Evolutionary conservation across 352 stramenopile genomes (phyloP).

Genomic region (Phytophthora pini): DNA sequence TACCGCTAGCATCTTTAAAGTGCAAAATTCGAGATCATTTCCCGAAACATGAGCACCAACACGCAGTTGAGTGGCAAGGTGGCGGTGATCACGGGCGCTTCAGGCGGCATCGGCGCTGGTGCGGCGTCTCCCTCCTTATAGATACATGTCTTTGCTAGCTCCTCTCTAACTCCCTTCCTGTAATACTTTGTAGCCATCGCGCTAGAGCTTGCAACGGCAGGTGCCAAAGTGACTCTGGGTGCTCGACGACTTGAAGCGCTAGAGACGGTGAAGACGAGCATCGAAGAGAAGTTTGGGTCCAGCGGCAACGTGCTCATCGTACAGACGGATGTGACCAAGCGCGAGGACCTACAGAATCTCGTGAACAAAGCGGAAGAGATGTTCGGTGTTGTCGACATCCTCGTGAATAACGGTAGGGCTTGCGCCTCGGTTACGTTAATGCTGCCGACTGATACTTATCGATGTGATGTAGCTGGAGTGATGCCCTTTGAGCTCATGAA

Average conservation of each 20-base stretch:
- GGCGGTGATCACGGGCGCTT: slow-evolving; percentile 89
- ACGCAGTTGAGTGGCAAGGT: slow-evolving; percentile 76
- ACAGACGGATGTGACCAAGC: slow-evolving; percentile 75
- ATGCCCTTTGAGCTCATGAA: slow-evolving; percentile 94
- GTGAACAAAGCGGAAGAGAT: slow-evolving; percentile 60
- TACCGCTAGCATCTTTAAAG: background rate
- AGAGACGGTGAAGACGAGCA: slow-evolving; percentile 48
- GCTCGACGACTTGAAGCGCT: slow-evolving; percentile 74
- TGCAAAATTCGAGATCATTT: slow-evolving; percentile 6
- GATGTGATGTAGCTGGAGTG: slow-evolving; percentile 67
- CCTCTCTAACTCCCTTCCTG: background rate
- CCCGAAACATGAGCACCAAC: slow-evolving; percentile 28
- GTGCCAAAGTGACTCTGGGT: slow-evolving; percentile 85
- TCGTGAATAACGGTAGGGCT: slow-evolving; percentile 86
- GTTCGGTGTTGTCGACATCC: slow-evolving; percentile 85
- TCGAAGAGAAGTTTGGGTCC: slow-evolving; percentile 35
- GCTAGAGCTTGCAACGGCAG: slow-evolving; percentile 64
- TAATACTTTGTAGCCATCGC: slow-evolving; percentile 59
- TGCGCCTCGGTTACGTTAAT: background rate
- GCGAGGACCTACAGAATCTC: slow-evolving; percentile 66
- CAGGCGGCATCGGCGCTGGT: slow-evolving; percentile 86
- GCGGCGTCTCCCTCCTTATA: background rate
- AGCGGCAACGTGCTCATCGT: slow-evolving; percentile 48
- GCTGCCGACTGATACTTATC: background rate
- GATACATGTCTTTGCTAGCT: no score